Evolutionary conservation across 495 filamentous ascomycete genomes (phyloP).

Genomic region (Bacidia rubella): DNA sequence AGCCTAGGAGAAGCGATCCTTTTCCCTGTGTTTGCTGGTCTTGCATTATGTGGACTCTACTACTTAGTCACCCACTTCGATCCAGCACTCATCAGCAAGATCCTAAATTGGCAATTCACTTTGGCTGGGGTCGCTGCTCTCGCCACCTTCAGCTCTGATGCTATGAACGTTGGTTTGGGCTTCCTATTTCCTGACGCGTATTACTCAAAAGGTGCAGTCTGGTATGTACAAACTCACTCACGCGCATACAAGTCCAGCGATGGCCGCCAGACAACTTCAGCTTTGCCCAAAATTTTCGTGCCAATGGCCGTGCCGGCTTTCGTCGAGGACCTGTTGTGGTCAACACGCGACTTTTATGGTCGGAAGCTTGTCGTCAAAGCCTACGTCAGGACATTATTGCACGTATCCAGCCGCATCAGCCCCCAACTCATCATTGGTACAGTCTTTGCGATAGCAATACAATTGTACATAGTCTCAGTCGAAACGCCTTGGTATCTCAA

Average conservation of each 20-base stretch:
- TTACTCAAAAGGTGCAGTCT: conserved; percentile 22
- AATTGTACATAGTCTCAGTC: conserved; percentile 56
- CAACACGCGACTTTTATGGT: conserved; percentile 29
- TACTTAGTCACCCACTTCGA: conserved; percentile 83
- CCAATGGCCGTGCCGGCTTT: conserved; percentile 27
- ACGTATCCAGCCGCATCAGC: conserved; percentile 33
- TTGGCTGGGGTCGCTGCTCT: conserved; percentile 63
- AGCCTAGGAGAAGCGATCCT: conserved; percentile 73
- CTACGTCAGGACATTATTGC: conserved; percentile 31
- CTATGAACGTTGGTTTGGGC: conserved; percentile 45
- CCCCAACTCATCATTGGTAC: conserved; percentile 46
- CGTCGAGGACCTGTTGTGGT: conserved; percentile 32
- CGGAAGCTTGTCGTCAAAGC: conserved; percentile 35
- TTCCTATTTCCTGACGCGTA: conserved; percentile 59
- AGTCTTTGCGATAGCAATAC: conserved; percentile 41
- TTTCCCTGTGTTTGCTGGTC: conserved; percentile 70
- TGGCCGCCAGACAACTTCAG: conserved; percentile 22
- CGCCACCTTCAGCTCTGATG: conserved; percentile 53
- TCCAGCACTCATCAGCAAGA: conserved; percentile 65
- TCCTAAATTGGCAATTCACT: conserved; percentile 77
- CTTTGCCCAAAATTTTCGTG: conserved; percentile 38
- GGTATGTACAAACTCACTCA: conserved; percentile 19
- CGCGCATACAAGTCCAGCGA: background rate
- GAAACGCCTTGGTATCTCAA: conserved; percentile 67
- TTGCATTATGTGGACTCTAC: conserved; percentile 64